Evolutionary conservation across 2,329 filamentous ascomycete genomes (phyloP), one percentile per base, ranked within the genome.

Genomic region (Alternaria incomplexa): DNA sequence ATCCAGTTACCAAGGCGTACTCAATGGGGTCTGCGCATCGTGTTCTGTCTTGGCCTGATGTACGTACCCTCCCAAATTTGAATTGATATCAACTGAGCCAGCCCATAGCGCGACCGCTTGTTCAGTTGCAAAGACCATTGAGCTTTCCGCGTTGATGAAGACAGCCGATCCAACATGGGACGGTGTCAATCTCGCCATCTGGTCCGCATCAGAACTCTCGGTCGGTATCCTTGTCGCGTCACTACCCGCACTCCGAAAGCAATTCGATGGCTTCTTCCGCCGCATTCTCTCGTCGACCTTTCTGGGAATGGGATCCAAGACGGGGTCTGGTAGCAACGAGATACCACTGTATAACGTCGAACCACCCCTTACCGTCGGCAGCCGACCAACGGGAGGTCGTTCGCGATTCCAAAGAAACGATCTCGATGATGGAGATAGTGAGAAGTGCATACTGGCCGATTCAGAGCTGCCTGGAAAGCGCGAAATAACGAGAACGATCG

Each of bases 41-140:
- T 77, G n/a, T 77, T 76, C 56, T 61, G 63, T 25, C 62, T 76
- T 13, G 66, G 71, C n/a, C 25, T 76, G 10, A 26, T 72, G 73
- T 76, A 59, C 61, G 73, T 13, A 6, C 15, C 10, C 62, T 25
- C 13, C 13, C 5, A 3, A 9, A 22, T 9, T 22, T 56, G 1
- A 1, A 47, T 4, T 20, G 9, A 11, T 13, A 30, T 36, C n/a
- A 15, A 2, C 13, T 25, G 15, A 23, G 0, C 47, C 69, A 26
- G 69, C 64, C 58, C 70, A 10, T 56, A 73, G 73, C 7, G 71
- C 65, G 4, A 75, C 67, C 0, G 58, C 69, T 9, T 74, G 68
- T 56, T 72, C 69, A 10, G 67, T 74, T 8, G 69, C 72, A 52
- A 75, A 76, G 44, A 69, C 68, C 1, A 55, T 69, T 17, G 67